phyloP scores from a whole-genome alignment of 2,329 filamentous ascomycete genomes.

The Alternaria burnsii region DNA sequence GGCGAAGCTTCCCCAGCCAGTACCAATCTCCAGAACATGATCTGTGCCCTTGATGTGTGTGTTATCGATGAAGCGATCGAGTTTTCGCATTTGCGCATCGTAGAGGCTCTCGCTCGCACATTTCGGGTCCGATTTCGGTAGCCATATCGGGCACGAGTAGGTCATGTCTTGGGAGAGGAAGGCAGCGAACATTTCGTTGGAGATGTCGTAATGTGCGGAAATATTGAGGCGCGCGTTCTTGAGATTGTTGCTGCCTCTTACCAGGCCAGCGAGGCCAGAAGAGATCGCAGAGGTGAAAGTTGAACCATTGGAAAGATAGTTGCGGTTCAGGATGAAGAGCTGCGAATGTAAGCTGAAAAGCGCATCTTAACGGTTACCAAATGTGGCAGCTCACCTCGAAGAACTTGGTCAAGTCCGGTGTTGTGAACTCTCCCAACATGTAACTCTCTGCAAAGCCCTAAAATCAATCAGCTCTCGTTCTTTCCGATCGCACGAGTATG shows the following conservation, averaged over 20 bases:
- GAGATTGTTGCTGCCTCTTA: slow-evolving; percentile 58
- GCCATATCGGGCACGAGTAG: slow-evolving; percentile 76
- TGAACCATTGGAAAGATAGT: slow-evolving; percentile 69
- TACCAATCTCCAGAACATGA: slow-evolving; percentile 78
- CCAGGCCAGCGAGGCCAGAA: slow-evolving; percentile 64
- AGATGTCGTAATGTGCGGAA: slow-evolving; percentile 77
- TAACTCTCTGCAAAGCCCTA: slow-evolving; percentile 75
- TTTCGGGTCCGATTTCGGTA: slow-evolving; percentile 53
- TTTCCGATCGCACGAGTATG: not conserved
- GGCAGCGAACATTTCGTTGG: slow-evolving; percentile 77
- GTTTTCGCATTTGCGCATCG: slow-evolving; percentile 72
- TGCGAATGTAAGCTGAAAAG: slow-evolving; percentile 46
- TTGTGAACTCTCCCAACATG: slow-evolving; percentile 76
- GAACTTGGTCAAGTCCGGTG: slow-evolving; percentile 71
- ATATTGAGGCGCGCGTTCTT: slow-evolving; percentile 68
- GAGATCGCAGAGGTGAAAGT: slow-evolving; percentile 69
- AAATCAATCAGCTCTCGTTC: not conserved
- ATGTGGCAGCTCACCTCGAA: slow-evolving; percentile 64
- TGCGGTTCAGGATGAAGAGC: slow-evolving; percentile 76
- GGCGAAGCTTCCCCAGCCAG: slow-evolving; percentile 78
- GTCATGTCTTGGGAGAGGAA: slow-evolving; percentile 81
- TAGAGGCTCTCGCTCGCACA: slow-evolving; percentile 66
- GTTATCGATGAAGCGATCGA: slow-evolving; percentile 71
- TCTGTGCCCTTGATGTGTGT: slow-evolving; percentile 70
- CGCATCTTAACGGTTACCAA: not conserved